Evolutionary conservation across 768 basidiomycete species (phyloP), one percentile per base, ranked within the genome.

Genomic region (Suillus spraguei): DNA sequence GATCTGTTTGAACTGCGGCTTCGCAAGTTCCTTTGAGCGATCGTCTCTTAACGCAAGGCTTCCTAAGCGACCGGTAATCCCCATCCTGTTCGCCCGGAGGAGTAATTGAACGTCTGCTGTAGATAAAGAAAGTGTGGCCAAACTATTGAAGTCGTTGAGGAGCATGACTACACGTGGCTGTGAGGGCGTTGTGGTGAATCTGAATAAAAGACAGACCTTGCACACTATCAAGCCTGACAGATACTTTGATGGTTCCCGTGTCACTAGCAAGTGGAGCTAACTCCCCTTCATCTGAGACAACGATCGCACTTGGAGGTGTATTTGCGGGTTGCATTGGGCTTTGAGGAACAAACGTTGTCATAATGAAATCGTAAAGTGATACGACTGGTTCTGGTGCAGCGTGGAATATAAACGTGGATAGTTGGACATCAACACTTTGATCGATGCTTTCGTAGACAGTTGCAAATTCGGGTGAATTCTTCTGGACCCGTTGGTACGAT

Each of bases 291-390:
- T 39, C 65, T 1, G 20, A 38, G 38, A 66, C 47, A 60, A 44
- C 55, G 49, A 66, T 64, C 7, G 60, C 47, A 28, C 62, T 62
- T 22, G 47, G 53, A 14, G 68, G 60, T 5, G 64, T 53, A 44
- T 64, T 61, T 14, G 67, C 60, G 44, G 54, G 71, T 17, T 64
- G 36, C 20, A 58, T 33, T 20, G 65, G 60, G 24, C 22, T 54
- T 35, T 80, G 68, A 10, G 90, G 86, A 11, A 94, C 92, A 75
- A 99, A 99, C 0, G 97, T 98, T 3, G 92, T 90, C 90, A 99
- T 96, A 75, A 99, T 86, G 78, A 97, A 98, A 77, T 99, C 95
- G 76, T 98, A 99, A 24, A 98, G 76, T 2, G 90, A 83, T 42
- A 99, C 79, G 49, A 98, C 89, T 14, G 97, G 95, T 71, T 95